phyloP scores from a whole-genome alignment of 192 early-diverging fungal genomes.

The Umbelopsis isabellina region DNA sequence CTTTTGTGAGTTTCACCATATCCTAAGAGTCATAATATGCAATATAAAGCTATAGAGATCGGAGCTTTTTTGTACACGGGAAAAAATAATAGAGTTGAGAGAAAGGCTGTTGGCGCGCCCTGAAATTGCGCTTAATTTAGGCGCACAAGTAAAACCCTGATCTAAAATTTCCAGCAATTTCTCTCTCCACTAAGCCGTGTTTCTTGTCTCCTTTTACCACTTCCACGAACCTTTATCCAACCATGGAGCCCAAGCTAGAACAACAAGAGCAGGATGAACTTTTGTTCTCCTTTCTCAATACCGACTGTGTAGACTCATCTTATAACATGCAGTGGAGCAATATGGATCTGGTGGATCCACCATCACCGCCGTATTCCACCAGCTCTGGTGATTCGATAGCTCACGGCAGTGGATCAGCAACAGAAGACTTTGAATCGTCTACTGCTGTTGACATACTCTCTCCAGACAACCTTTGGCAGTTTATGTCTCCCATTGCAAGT shows the following conservation, averaged over 20 bases:
- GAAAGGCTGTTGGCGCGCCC: neutral
- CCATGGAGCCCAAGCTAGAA: conserved; percentile 9
- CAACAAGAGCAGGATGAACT: conserved; percentile 35
- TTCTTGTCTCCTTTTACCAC: neutral
- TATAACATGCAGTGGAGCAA: conserved; percentile 12
- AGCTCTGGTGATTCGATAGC: conserved; percentile 8
- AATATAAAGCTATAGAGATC: no score
- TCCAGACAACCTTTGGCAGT: conserved; percentile 8
- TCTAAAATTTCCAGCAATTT: conserved; percentile 18
- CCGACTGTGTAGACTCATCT: conserved; percentile 26
- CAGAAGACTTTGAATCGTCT: conserved; percentile 1
- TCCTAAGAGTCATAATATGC: no score
- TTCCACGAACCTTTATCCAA: neutral
- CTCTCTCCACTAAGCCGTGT: neutral
- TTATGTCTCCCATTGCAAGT: conserved; percentile 2
- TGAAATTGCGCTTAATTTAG: neutral
- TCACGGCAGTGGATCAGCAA: neutral
- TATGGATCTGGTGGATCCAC: neutral
- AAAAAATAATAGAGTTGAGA: no score
- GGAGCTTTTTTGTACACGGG: no score
- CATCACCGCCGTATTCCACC: conserved; percentile 12
- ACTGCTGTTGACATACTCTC: conserved; percentile 5
- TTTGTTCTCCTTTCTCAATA: conserved; percentile 36
- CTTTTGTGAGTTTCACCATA: no score
- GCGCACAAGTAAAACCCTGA: no score